phyloP scores from a whole-genome alignment of 441 rosid species.

The Rhodomyrtus psidioides region DNA sequence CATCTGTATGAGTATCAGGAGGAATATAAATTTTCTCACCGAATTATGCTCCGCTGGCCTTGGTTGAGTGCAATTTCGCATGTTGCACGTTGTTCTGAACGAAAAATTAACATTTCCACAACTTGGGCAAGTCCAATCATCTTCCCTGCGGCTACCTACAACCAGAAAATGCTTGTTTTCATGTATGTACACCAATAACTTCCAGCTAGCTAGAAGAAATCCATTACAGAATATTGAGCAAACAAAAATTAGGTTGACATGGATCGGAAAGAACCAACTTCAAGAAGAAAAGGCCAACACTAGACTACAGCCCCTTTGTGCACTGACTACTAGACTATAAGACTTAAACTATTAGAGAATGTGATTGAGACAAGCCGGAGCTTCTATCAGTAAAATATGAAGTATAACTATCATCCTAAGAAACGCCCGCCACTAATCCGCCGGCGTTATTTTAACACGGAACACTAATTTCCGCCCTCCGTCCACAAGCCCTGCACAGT shows the following conservation, averaged over 20 bases:
- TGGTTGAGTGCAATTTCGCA: constrained; percentile 97
- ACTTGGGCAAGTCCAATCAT: constrained; percentile 98
- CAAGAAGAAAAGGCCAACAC: background rate
- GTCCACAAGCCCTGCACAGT: background rate
- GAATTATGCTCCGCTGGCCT: constrained; percentile 91
- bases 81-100: constrained; percentile 93
- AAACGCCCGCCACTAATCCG: background rate
- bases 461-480: background rate
- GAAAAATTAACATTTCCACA: constrained; percentile 97
- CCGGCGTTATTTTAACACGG: background rate
- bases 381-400: background rate
- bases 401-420: background rate
- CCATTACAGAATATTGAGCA: background rate
- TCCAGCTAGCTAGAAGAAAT: background rate
- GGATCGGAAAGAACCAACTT: background rate
- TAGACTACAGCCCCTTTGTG: background rate
- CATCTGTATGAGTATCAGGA: background rate
- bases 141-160: constrained; percentile 93
- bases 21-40: constrained; percentile 25
- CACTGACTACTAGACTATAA: background rate
- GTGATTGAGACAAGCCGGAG: background rate
- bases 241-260: background rate
- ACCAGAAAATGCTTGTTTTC: background rate
- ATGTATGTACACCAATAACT: background rate
- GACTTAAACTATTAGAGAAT: background rate